Conservation (phyloP, 1,139 yeast species). For the Hyphopichia pseudoburtonii region DNA sequence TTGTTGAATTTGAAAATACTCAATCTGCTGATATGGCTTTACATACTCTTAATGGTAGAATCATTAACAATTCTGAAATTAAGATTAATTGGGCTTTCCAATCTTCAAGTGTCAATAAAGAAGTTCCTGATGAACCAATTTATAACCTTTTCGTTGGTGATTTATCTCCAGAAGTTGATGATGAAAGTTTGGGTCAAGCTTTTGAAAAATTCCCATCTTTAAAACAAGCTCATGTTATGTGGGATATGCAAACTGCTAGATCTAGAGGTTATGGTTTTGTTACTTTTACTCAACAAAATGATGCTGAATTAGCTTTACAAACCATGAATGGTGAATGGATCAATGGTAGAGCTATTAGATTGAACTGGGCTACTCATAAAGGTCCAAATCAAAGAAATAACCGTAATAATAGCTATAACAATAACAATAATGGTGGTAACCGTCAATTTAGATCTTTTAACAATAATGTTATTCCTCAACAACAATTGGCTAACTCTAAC, state of each 20-base stretch:
- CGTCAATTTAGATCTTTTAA: slow-evolving; percentile 16
- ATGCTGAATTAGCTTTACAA: slow-evolving; percentile 73
- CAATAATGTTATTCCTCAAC: slow-evolving; percentile 12
- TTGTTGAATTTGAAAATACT: slow-evolving; percentile 67
- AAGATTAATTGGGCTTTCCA: slow-evolving; percentile 84
- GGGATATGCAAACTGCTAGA: slow-evolving; percentile 95
- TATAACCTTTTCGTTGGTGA: slow-evolving; percentile 87
- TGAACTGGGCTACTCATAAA: slow-evolving; percentile 88
- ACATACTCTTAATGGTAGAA: slow-evolving; percentile 56
- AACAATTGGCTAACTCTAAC: slow-evolving; percentile 10
- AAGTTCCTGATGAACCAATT: slow-evolving; percentile 49
- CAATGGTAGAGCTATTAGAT: slow-evolving; percentile 74
- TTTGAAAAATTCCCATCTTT: slow-evolving; percentile 63
- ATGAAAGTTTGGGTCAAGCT: slow-evolving; percentile 61
- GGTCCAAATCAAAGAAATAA: slow-evolving; percentile 24
- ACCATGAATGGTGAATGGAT: slow-evolving; percentile 75
- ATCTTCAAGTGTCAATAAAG: slow-evolving; percentile 50
- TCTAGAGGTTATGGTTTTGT: slow-evolving; percentile 93
- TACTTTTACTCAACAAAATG: slow-evolving; percentile 64
- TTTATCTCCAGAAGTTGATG: slow-evolving; percentile 78
- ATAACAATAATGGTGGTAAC: slow-evolving; percentile 10
- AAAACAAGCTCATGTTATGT: slow-evolving; percentile 90
- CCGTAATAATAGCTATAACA: slow-evolving; percentile 11
- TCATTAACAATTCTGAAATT: slow-evolving; percentile 52
- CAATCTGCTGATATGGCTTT: slow-evolving; percentile 64